phyloP scores from a whole-genome alignment of 306 rosid genomes.

The Cicer pinnatifidum region DNA sequence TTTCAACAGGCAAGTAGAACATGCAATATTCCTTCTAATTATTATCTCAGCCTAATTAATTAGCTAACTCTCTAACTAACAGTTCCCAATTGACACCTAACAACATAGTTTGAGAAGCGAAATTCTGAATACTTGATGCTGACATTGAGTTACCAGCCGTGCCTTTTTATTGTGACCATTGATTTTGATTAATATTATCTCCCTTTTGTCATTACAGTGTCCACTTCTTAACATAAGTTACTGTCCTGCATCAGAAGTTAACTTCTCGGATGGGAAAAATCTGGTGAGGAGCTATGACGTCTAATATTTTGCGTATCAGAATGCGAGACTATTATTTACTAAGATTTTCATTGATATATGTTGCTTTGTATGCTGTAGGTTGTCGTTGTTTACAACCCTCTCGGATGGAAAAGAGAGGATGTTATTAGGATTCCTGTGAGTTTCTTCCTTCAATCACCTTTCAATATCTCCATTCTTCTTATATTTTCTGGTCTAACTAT shows the following conservation, averaged over 20 bases:
- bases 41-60: no score
- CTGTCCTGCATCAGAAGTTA: constrained; percentile 80
- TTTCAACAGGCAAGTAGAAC: constrained; percentile 67
- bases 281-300: constrained; percentile 59
- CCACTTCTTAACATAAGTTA: constrained; percentile 64
- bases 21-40: no score
- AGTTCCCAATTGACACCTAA: not conserved
- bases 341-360: constrained; percentile 14
- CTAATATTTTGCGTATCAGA: constrained; percentile 24
- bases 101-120: constrained; percentile 16
- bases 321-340: not conserved
- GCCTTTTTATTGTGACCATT: constrained; percentile 12
- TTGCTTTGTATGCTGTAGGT: constrained; percentile 51
- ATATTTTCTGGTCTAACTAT: constrained; percentile 24
- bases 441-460: constrained; percentile 29
- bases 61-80: no score
- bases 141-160: constrained; percentile 24
- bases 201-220: constrained; percentile 47
- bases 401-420: constrained; percentile 88
- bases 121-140: constrained; percentile 35
- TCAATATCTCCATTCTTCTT: not conserved
- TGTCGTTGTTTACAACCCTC: constrained; percentile 72
- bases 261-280: constrained; percentile 65
- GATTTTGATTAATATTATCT: constrained; percentile 32
- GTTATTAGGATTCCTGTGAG: constrained; percentile 84